phyloP scores from a whole-genome alignment of 139 green algal species.

The Protoeuglena noctilucae region DNA sequence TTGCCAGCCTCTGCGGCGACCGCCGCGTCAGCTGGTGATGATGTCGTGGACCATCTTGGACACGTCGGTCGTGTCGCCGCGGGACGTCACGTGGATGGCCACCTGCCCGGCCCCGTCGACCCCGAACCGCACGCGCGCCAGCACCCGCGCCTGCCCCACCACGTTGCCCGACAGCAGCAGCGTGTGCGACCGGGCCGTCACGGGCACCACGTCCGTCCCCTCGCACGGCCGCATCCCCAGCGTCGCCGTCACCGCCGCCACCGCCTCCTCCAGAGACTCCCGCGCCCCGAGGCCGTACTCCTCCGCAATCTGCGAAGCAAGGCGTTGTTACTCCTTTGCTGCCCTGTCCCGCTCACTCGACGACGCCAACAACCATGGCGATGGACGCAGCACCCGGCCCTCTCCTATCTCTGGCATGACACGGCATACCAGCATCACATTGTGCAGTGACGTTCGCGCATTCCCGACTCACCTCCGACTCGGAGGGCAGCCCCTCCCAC shows the following conservation, averaged over 20 bases:
- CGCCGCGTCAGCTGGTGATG: too few species aligned
- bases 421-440: too few species aligned
- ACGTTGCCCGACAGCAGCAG: constrained; percentile 66
- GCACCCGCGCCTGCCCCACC: constrained; percentile 35
- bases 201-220: constrained; percentile 80
- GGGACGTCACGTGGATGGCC: constrained; percentile 90
- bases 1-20: too few species aligned
- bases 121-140: constrained; percentile 79
- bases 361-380: too few species aligned
- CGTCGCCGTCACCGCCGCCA: constrained; percentile 63
- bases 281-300: constrained; percentile 73
- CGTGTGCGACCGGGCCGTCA: constrained; percentile 82
- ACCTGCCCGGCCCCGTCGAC: constrained; percentile 72
- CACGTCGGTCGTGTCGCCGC: constrained; percentile 42
- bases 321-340: too few species aligned
- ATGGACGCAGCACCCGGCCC: too few species aligned
- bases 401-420: too few species aligned
- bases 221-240: constrained; percentile 86
- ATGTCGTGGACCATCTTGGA: constrained; percentile 75
- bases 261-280: constrained; percentile 85
- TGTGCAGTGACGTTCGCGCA: too few species aligned
- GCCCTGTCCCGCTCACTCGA: too few species aligned
- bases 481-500: constrained; percentile 59
- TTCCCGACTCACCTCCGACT: constrained; percentile 55
- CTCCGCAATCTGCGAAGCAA: too few species aligned